Conservation (phyloP, 257 asterid species). For the Ballota nigra region DNA sequence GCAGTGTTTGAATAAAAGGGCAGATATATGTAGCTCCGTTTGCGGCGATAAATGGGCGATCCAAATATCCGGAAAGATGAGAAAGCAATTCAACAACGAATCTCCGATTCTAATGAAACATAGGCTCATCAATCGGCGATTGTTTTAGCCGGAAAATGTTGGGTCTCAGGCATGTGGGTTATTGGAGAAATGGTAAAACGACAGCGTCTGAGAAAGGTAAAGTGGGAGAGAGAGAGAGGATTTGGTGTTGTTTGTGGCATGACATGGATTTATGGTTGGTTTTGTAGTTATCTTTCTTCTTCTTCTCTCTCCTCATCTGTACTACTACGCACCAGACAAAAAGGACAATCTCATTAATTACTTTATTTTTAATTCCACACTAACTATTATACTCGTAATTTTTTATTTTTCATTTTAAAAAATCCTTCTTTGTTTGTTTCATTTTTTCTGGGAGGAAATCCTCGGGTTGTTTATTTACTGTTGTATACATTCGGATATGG, state of each 20-base stretch:
- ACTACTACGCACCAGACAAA: slow-evolving; percentile 29
- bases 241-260: slow-evolving; percentile 15
- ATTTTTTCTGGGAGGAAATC: neutral
- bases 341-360: slow-evolving; percentile 37
- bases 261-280: slow-evolving; percentile 40
- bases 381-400: slow-evolving; percentile 1
- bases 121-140: slow-evolving; percentile 24
- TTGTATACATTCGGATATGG: too few relatives aligned
- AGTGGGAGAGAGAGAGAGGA: slow-evolving; percentile 16
- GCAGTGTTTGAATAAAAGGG: slow-evolving; percentile 6
- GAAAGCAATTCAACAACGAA: neutral
- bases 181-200: slow-evolving; percentile 9
- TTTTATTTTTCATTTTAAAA: neutral
- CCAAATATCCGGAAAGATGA: slow-evolving; percentile 10
- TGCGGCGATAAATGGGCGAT: neutral
- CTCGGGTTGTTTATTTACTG: too few relatives aligned
- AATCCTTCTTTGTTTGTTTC: neutral
- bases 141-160: slow-evolving; percentile 13
- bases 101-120: slow-evolving; percentile 23
- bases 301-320: slow-evolving; percentile 24
- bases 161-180: slow-evolving; percentile 8
- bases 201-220: slow-evolving; percentile 30
- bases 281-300: slow-evolving; percentile 27
- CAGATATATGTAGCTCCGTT: neutral
- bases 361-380: slow-evolving; percentile 10